These are phyloP conservation scores for Candida manassasensis DNA, from an alignment of 805 yeast species.

Conservation along the genomic window DNA sequence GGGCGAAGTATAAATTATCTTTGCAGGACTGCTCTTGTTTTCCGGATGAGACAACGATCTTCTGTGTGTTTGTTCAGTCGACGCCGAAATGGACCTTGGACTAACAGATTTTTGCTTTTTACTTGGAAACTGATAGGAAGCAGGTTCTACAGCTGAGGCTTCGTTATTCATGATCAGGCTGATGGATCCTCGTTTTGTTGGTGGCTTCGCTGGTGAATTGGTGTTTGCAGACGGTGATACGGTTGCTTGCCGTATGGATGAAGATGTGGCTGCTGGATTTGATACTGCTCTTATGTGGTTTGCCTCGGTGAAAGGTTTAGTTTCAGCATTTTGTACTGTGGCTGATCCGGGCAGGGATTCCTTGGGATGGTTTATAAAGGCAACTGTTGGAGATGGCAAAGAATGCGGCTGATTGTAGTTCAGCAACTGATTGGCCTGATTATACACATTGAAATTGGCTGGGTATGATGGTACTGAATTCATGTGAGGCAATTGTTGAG, in stretches of 20 bases:
- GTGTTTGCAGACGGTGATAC: constrained; percentile 6
- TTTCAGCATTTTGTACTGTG: no score
- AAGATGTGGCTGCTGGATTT: not conserved
- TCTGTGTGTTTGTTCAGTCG: constrained; percentile 13
- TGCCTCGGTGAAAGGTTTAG: no score
- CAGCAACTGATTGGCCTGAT: not conserved
- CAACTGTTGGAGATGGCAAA: not conserved
- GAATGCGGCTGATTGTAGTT: not conserved
- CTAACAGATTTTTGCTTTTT: constrained; percentile 1
- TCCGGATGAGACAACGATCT: constrained; percentile 22
- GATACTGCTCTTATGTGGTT: no score
- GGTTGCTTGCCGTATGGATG: not conserved
- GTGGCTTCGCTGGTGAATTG: constrained; percentile 3
- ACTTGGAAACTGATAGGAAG: no score
- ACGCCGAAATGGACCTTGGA: not conserved
- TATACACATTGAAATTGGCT: not conserved
- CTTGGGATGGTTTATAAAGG: not conserved
- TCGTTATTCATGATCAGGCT: constrained; percentile 4
- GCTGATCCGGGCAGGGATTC: not conserved
- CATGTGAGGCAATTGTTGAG: not conserved
- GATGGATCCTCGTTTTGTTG: constrained; percentile 1
- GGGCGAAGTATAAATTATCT: constrained; percentile 23
- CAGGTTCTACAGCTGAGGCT: not conserved
- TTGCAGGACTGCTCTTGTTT: not conserved
- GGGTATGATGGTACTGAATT: not conserved